A percentile compares a stretch with the other conserved stretches of the same genome.
Evolutionary conservation across 2,329 filamentous ascomycete genomes (phyloP).

Genomic region (Fusarium euwallaceae): DNA sequence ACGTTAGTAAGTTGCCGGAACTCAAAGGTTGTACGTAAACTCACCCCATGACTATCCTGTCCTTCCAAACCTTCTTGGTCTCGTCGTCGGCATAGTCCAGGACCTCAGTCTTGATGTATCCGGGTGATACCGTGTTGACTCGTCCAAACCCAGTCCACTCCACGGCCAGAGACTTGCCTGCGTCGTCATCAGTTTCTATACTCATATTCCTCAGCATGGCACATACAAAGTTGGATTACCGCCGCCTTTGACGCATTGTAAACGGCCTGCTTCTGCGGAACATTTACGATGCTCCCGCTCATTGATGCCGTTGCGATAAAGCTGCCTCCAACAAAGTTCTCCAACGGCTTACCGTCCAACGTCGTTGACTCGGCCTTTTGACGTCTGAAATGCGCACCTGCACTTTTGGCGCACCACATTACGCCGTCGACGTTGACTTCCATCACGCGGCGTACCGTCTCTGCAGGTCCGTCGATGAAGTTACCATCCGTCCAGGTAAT

Average conservation of each 20-base stretch:
- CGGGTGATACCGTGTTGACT: slow-evolving; percentile 79
- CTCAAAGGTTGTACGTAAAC: slow-evolving; percentile 38
- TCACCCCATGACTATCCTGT: slow-evolving; percentile 83
- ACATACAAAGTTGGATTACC: slow-evolving; percentile 68
- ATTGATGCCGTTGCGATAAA: slow-evolving; percentile 86
- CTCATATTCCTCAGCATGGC: neutral
- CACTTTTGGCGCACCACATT: slow-evolving; percentile 81
- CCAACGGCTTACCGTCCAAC: slow-evolving; percentile 70
- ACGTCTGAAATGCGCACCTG: slow-evolving; percentile 76
- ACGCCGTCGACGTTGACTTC: slow-evolving; percentile 80
- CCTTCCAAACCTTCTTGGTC: slow-evolving; percentile 79
- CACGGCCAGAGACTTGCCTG: slow-evolving; percentile 77
- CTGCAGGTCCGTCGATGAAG: slow-evolving; percentile 74
- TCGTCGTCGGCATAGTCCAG: slow-evolving; percentile 73
- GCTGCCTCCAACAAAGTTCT: slow-evolving; percentile 73
- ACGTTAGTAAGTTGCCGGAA: slow-evolving; percentile 27
- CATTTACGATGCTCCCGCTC: slow-evolving; percentile 82
- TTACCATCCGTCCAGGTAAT: slow-evolving; percentile 79
- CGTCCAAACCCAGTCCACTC: slow-evolving; percentile 84
- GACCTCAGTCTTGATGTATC: slow-evolving; percentile 82
- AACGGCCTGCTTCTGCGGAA: slow-evolving; percentile 79
- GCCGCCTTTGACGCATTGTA: slow-evolving; percentile 82
- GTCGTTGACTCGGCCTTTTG: slow-evolving; percentile 78
- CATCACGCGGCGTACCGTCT: slow-evolving; percentile 76
- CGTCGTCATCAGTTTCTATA: slow-evolving; percentile 8